These are phyloP conservation scores for Pseudoperonospora humuli DNA, from an alignment of 352 stramenopile genomes.

Conservation along the genomic window DNA sequence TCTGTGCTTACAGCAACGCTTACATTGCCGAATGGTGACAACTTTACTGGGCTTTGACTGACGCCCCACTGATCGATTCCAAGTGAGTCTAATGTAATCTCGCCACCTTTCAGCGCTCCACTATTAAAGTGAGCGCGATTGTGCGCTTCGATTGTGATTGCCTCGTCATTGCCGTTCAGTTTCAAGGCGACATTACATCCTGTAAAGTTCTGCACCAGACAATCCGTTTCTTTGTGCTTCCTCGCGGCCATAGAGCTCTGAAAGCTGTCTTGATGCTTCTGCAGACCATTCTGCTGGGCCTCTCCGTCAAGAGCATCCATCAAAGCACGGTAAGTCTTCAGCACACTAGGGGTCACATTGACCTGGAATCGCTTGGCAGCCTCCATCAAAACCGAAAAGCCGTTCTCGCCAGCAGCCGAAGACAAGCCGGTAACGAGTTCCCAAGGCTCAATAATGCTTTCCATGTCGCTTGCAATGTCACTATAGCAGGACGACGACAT, in stretches of 20 bases:
- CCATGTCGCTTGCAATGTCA: constrained; percentile 61
- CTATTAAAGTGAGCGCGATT: constrained; percentile 40
- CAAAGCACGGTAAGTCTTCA: constrained; percentile 70
- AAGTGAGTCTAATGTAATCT: constrained; percentile 35
- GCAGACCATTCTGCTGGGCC: constrained; percentile 44
- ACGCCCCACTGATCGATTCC: constrained; percentile 57
- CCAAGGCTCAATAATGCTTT: constrained; percentile 68
- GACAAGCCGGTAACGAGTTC: constrained; percentile 46
- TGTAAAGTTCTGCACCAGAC: constrained; percentile 65
- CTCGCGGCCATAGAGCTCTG: constrained; percentile 29
- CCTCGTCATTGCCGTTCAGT: constrained; percentile 38
- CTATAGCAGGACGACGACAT: constrained; percentile 64
- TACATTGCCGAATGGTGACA: constrained; percentile 55
- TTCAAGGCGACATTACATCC: constrained; percentile 48
- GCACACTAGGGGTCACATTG: constrained; percentile 58
- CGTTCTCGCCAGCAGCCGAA: constrained; percentile 50
- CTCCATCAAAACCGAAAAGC: constrained; percentile 51
- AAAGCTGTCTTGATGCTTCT: constrained; percentile 61
- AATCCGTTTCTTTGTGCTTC: constrained; percentile 37
- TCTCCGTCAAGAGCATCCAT: constrained; percentile 72
- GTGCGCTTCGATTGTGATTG: constrained; percentile 37
- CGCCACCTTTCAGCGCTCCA: constrained; percentile 30
- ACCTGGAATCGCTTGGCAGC: constrained; percentile 67
- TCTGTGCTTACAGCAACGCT: constrained; percentile 48
- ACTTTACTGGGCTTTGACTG: constrained; percentile 25